Evolutionary conservation across 805 yeast genomes (phyloP), one percentile per base, ranked within the genome.

Genomic region (Saccharomycopsis sp.): DNA sequence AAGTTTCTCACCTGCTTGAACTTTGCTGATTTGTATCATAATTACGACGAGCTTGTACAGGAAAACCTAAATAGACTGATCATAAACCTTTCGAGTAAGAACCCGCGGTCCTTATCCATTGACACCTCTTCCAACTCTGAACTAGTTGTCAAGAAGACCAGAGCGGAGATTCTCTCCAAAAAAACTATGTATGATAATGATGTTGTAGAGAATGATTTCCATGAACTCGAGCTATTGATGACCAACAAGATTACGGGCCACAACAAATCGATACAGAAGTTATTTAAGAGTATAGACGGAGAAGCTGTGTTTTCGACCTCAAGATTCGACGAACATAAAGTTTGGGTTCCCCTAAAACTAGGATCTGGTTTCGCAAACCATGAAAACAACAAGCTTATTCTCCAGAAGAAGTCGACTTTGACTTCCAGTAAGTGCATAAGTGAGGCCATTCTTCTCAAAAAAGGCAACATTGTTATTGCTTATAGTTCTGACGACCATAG

Each of bases 231-330:
- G 49, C 12, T 44, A 17, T 3, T 29, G 3, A 63, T 84, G 8
- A 72, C 76, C 23, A 78, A 84, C 62, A 84, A 86, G 64, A 81
- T 86, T 57, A 89, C 96, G 1, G 98, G 98, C 0, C 97, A 91
- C 67, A 80, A 83, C 57, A 91, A 91, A 67, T 88, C 97, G 0
- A 84, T 92, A 22, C 82, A 81, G 63, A 78, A 76, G 54, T 69
- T 92, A 2, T 73, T 82, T 17, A 81, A 91, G 64, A 86, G 96
- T 0, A 73, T 82, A 3, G 82, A 83, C 65, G 93, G 92, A 41
- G 73, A 77, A 25, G 78, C 87, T 0, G 68, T 85, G 61, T 68
- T 87, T 9, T 80, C 90, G 0, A 70, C 78, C 12, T 80, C 86
- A 5, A 72, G 90, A 62, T 86, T 84, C 64, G 79, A 79, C 50